These are phyloP conservation scores for Ogataea allantospora DNA, from an alignment of 805 yeast genomes.

Conservation along the genomic window DNA sequence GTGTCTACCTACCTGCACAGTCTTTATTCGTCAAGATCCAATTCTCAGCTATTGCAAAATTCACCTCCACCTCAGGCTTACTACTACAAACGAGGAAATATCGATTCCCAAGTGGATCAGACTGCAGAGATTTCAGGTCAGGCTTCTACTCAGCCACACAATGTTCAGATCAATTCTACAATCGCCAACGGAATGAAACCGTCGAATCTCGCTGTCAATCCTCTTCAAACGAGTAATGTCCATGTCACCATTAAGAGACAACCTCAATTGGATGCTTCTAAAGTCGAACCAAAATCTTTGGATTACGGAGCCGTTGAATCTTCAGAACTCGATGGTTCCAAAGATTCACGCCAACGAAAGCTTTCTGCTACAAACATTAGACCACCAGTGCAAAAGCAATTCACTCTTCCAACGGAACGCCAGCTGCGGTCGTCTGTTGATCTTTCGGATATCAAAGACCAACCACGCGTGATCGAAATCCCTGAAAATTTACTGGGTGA, in stretches of 20 bases:
- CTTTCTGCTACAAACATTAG: slow-evolving; percentile 1
- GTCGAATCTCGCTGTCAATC: slow-evolving; percentile 67
- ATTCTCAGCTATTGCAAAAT: slow-evolving; percentile 6
- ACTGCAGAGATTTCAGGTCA: no score
- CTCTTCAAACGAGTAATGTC: slow-evolving; percentile 60
- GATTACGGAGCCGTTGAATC: slow-evolving; percentile 36
- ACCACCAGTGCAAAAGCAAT: slow-evolving; percentile 15
- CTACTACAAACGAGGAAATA: slow-evolving; percentile 17
- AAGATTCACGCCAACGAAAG: no score
- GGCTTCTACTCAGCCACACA: slow-evolving; percentile 1
- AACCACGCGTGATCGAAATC: not conserved
- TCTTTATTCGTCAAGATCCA: slow-evolving; percentile 38
- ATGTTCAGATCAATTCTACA: slow-evolving; percentile 22
- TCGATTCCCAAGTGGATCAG: slow-evolving; percentile 10
- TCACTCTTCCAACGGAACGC: slow-evolving; percentile 19
- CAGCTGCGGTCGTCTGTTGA: slow-evolving; percentile 24
- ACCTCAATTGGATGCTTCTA: slow-evolving; percentile 31
- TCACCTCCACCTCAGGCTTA: slow-evolving; percentile 14
- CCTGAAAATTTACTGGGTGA: slow-evolving; percentile 3
- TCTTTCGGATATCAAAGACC: slow-evolving; percentile 21
- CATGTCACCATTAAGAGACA: slow-evolving; percentile 70
- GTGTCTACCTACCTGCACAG: slow-evolving; percentile 67
- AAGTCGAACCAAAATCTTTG: slow-evolving; percentile 5
- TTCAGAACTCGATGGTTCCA: no score
- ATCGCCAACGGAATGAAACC: slow-evolving; percentile 45